phyloP scores from a whole-genome alignment of 208 protist species.

The Balamuthia mandrillaris region DNA sequence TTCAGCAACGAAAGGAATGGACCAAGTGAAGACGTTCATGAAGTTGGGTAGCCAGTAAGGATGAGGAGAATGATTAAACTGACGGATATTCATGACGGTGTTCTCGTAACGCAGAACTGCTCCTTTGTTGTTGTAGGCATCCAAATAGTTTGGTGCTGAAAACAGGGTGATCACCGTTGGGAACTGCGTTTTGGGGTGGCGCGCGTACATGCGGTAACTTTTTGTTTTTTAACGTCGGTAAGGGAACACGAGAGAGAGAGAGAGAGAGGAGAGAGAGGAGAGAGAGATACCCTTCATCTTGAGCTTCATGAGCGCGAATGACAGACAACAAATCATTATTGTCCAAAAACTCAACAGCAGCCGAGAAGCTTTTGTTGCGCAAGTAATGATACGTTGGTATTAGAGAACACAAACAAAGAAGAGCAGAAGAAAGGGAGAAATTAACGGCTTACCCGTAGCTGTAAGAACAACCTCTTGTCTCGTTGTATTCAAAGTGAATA shows the following conservation, averaged over 20 bases:
- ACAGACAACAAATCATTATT: slow-evolving; percentile 91
- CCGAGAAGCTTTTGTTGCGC: slow-evolving; percentile 56
- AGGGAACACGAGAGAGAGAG: not conserved
- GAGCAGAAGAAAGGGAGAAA: no score
- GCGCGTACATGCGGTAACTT: slow-evolving; percentile 86
- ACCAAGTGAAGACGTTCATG: slow-evolving; percentile 95
- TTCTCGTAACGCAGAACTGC: slow-evolving; percentile 80
- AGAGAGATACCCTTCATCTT: slow-evolving; percentile 53
- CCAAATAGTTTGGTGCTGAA: slow-evolving; percentile 95
- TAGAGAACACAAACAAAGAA: no score
- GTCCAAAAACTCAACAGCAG: slow-evolving; percentile 86
- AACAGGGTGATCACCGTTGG: slow-evolving; percentile 94
- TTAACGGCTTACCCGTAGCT: slow-evolving; percentile 44
- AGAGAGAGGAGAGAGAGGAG: not conserved
- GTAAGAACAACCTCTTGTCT: slow-evolving; percentile 76
- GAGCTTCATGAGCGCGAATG: slow-evolving; percentile 93
- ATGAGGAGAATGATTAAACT: slow-evolving; percentile 90
- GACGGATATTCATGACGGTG: slow-evolving; percentile 93
- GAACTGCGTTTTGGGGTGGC: slow-evolving; percentile 81
- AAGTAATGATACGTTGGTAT: not conserved
- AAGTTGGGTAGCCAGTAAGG: slow-evolving; percentile 97
- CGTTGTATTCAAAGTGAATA: slow-evolving; percentile 72
- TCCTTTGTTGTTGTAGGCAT: slow-evolving; percentile 94
- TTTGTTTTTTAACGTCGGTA: not conserved
- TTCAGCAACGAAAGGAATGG: slow-evolving; percentile 92